phyloP scores from a whole-genome alignment of 441 rosid genomes.

The Cnidoscolus chayamansa region DNA sequence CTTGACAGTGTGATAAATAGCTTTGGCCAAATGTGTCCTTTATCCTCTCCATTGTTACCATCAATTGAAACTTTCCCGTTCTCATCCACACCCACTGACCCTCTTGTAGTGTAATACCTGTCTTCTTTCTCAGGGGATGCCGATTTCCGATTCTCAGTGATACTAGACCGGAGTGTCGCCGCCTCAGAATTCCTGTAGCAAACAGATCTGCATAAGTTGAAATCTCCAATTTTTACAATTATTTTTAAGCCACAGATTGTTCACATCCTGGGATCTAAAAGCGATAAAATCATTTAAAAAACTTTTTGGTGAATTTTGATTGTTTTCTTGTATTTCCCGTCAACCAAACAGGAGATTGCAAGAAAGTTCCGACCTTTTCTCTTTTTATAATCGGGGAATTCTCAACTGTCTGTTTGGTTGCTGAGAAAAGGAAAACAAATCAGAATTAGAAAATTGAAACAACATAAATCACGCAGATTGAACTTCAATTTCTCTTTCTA shows the following conservation, averaged over 20 bases:
- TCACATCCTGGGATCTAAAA: slow-evolving; percentile 15
- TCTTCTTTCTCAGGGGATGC: slow-evolving; percentile 51
- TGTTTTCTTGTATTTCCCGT: slow-evolving; percentile 3
- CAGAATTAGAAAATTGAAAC: slow-evolving; percentile 5
- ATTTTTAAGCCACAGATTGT: not conserved
- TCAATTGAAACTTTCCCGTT: slow-evolving; percentile 46
- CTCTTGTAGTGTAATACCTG: slow-evolving; percentile 49
- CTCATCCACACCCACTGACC: slow-evolving; percentile 49
- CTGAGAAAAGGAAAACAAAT: slow-evolving; percentile 21
- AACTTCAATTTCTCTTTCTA: not conserved
- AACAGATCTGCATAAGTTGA: slow-evolving; percentile 13
- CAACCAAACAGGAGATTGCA: slow-evolving; percentile 20
- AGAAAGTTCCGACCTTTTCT: slow-evolving; percentile 8
- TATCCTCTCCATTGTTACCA: slow-evolving; percentile 42
- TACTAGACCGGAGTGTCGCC: slow-evolving; percentile 27
- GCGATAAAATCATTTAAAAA: not conserved
- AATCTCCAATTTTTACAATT: not conserved
- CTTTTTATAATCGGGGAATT: slow-evolving; percentile 11
- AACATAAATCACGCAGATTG: not conserved
- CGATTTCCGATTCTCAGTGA: slow-evolving; percentile 36
- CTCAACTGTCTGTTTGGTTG: slow-evolving; percentile 26
- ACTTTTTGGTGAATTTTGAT: not conserved
- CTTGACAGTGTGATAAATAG: slow-evolving; percentile 50
- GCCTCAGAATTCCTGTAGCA: slow-evolving; percentile 35
- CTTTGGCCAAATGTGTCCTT: slow-evolving; percentile 57